Evolutionary conservation across 1,284 basidiomycete genomes (phyloP), one percentile per base, ranked within the genome.

Genomic region (Hymenochaete sp.): DNA sequence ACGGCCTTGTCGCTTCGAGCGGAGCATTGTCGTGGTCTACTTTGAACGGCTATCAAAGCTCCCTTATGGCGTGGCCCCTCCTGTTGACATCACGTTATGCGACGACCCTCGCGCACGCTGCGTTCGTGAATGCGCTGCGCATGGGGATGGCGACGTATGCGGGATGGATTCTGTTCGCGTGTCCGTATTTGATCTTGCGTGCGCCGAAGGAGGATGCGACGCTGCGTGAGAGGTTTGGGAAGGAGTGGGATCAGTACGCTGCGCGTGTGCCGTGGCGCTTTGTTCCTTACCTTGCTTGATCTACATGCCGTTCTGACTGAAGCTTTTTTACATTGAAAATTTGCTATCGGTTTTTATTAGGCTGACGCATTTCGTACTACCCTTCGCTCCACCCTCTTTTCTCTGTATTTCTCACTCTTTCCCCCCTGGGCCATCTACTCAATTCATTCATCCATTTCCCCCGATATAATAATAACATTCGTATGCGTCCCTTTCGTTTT

Each of bases 161-260:
- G 14, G 41, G 33, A 3, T 50, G 48, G 48, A 22, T 50, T 13
- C 9, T 21, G 10, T 44, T 51, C 16, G 41, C 19, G 4, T 38
- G 28, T n/a, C 26, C 37, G 1, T 43, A 40, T 24, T 37, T 54
- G 8, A 24, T 40, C 14, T 24, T 32, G 21, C 41, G 53, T 8
- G 25, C 49, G 3, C 25, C 42, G 25, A 25, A 22, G 11, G 53
- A 55, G 45, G 53, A 55, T 33, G 52, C 39, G 4, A 44, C 36
- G 26, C 42, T 53, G 18, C 44, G 40, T 18, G 44, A 44, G 25
- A 27, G 36, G n/a, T 55, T 53, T 36, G 50, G 52, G 16, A 42
- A 42, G 32, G 26, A 45, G 22, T 55, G 53, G 53, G 52, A 48
- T 13, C 26, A 33, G 31, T 55, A 52, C 29, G 42, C 38, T 8